Conservation (phyloP, 2,329 filamentous ascomycete genomes). For the Trichophaea hybrida region DNA sequence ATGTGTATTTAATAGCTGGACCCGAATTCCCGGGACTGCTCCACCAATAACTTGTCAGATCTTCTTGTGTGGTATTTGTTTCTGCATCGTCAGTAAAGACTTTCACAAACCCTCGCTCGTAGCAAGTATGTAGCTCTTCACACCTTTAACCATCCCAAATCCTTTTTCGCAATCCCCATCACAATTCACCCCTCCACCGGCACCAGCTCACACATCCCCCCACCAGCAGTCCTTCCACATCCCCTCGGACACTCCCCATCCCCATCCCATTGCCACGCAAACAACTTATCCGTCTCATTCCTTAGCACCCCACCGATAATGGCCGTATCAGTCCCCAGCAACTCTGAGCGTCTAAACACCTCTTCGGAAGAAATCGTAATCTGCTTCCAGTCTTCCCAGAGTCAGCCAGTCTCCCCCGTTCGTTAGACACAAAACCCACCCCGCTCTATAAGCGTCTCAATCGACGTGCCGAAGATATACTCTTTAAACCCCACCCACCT, state of each 20-base stretch:
- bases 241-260: background rate
- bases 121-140: no score
- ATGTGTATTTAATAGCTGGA: no score
- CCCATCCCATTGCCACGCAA: slow-evolving; percentile 41
- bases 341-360: slow-evolving; percentile 35
- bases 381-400: slow-evolving; percentile 38
- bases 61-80: no score
- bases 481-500: slow-evolving; percentile 43
- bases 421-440: background rate
- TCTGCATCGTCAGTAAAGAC: no score
- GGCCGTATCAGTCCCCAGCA: slow-evolving; percentile 30
- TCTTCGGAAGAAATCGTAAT: slow-evolving; percentile 37
- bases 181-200: no score
- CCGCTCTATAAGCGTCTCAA: slow-evolving; percentile 34
- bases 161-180: no score
- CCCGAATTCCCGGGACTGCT: no score
- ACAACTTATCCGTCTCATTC: slow-evolving; percentile 42
- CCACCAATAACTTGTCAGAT: no score
- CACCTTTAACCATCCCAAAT: no score
- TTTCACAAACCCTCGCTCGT: no score
- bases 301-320: slow-evolving; percentile 36
- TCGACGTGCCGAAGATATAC: slow-evolving; percentile 42
- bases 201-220: no score
- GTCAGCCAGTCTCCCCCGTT: background rate
- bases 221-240: background rate